A percentile compares a stretch with the other conserved stretches of the same genome.
Evolutionary conservation across 305 asterid species (phyloP).

Genomic region (Salvia sclarea): DNA sequence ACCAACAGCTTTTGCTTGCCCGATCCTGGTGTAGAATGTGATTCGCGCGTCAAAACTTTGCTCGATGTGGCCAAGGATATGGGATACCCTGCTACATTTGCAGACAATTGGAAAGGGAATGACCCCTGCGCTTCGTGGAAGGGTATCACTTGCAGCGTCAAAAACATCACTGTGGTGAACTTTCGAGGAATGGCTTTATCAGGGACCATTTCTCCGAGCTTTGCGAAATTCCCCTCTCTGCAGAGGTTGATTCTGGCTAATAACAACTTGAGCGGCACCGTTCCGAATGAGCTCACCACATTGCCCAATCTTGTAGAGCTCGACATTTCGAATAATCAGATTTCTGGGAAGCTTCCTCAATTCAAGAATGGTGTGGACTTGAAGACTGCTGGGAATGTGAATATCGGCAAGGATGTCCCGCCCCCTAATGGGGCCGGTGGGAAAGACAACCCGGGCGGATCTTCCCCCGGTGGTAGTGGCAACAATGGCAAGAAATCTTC

Average conservation of each 20-base stretch:
- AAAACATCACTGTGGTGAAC: constrained; percentile 60
- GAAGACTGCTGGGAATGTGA: constrained; percentile 53
- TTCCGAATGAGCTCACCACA: constrained; percentile 60
- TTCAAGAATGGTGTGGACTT: constrained; percentile 49
- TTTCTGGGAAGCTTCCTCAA: constrained; percentile 62
- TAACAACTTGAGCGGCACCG: constrained; percentile 62
- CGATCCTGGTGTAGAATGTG: constrained; percentile 59
- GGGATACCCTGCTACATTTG: constrained; percentile 59
- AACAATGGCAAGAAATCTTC: constrained; percentile 51
- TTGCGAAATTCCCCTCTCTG: constrained; percentile 48
- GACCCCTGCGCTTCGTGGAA: constrained; percentile 71
- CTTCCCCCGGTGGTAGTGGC: constrained; percentile 33
- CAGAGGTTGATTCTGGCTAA: constrained; percentile 62
- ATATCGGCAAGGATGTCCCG: constrained; percentile 72
- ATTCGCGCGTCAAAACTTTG: constrained; percentile 51
- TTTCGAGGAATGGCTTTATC: constrained; percentile 58
- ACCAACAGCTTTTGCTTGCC: constrained; percentile 64
- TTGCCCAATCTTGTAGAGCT: constrained; percentile 51
- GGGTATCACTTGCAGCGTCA: constrained; percentile 61
- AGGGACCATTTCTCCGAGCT: constrained; percentile 69
- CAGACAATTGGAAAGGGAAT: constrained; percentile 68
- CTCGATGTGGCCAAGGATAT: constrained; percentile 52
- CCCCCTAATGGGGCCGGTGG: constrained; percentile 43
- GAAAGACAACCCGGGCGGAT: constrained; percentile 27
- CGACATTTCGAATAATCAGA: constrained; percentile 70